These are phyloP conservation scores for Rhodosorus marinus DNA, from an alignment of 23 red algal genomes.

Conservation along the genomic window DNA sequence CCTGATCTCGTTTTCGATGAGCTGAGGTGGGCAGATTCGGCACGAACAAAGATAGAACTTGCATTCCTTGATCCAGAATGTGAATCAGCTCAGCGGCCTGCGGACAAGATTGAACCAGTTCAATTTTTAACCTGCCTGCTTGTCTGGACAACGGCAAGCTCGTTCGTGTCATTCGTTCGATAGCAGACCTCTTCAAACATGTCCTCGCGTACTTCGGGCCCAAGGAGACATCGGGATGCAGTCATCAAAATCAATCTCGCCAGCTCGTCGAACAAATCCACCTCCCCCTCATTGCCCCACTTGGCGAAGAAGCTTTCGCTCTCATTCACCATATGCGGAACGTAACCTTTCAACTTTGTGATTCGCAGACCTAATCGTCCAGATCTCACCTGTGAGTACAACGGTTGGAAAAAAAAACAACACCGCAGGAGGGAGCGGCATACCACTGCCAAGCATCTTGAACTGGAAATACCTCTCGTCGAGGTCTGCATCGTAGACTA, in stretches of 20 bases:
- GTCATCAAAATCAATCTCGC: slow-evolving; percentile 90
- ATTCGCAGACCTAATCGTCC: too few relatives aligned
- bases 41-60: slow-evolving; percentile 83
- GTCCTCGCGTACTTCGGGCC: slow-evolving; percentile 82
- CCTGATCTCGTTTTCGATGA: slow-evolving; percentile 56
- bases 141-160: too few relatives aligned
- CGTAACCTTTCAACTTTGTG: slow-evolving; percentile 64
- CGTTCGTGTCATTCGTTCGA: too few relatives aligned
- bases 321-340: slow-evolving; percentile 85
- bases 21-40: slow-evolving; percentile 72
- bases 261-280: slow-evolving; percentile 61
- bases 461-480: slow-evolving; percentile 77
- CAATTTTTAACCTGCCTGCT: too few relatives aligned
- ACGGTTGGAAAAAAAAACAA: slow-evolving; percentile 29
- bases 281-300: slow-evolving; percentile 41
- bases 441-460: too few relatives aligned
- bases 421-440: too few relatives aligned
- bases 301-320: slow-evolving; percentile 48
- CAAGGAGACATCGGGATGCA: slow-evolving; percentile 89
- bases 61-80: slow-evolving; percentile 96
- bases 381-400: too few relatives aligned
- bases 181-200: slow-evolving; percentile 83
- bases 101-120: too few relatives aligned
- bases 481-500: slow-evolving; percentile 91
- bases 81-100: too few relatives aligned